These are phyloP conservation scores for Lophiotrema nucula DNA, from an alignment of 495 filamentous ascomycete genomes.

Conservation along the genomic window DNA sequence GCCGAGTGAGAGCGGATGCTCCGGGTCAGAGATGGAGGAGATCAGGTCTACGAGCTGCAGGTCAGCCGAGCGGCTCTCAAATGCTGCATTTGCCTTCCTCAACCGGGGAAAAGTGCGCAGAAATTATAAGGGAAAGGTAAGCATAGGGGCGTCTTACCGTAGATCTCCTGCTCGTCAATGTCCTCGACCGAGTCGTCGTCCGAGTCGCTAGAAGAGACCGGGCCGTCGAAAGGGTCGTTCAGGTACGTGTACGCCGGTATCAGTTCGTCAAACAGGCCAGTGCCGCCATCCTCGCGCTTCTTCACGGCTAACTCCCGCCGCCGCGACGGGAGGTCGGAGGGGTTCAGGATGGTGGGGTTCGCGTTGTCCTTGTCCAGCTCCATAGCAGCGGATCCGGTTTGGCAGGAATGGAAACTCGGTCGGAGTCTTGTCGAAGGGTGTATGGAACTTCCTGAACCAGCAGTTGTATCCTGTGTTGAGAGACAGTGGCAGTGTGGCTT, in stretches of 20 bases:
- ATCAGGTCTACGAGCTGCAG: conserved; percentile 68
- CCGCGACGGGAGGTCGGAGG: conserved; percentile 85
- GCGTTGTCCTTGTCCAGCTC: conserved; percentile 72
- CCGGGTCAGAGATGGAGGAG: conserved; percentile 88
- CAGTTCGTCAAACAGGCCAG: conserved; percentile 47
- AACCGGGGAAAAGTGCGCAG: no score
- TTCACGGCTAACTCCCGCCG: conserved; percentile 49
- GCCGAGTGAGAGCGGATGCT: conserved; percentile 90
- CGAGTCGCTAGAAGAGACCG: conserved; percentile 50
- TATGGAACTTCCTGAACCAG: background rate
- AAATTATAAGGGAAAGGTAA: background rate
- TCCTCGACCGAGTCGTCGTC: conserved; percentile 69
- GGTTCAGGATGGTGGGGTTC: conserved; percentile 90
- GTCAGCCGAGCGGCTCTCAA: conserved; percentile 26
- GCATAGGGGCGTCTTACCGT: conserved; percentile 56
- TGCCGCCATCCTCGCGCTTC: conserved; percentile 46
- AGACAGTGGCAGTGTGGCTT: no score
- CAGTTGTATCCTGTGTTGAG: background rate
- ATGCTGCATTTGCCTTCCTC: no score
- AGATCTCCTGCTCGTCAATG: conserved; percentile 96
- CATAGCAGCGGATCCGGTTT: conserved; percentile 29
- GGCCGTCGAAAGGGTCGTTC: conserved; percentile 53
- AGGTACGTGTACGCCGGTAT: conserved; percentile 50
- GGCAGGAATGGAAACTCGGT: no score
- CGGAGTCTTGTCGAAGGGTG: no score